Conservation (phyloP, 164 flowering plant genomes). For the Stephania japonica region DNA sequence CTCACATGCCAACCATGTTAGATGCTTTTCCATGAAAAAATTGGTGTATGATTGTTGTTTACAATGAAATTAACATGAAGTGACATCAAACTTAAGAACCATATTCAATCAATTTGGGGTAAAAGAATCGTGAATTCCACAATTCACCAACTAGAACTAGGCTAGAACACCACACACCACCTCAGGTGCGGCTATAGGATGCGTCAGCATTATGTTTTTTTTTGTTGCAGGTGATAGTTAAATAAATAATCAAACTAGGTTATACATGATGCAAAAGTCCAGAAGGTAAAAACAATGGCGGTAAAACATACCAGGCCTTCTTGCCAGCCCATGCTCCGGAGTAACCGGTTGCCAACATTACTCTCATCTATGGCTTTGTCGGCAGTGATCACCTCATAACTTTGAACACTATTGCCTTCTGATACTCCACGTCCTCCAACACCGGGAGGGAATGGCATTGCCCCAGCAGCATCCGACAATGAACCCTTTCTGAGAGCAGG, state of each 20-base stretch:
- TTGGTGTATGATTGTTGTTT: neutral
- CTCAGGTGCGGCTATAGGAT: neutral
- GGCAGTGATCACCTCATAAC: slow-evolving; percentile 81
- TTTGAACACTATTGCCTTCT: slow-evolving; percentile 32
- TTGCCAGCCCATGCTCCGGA: slow-evolving; percentile 99
- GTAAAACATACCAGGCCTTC: slow-evolving; percentile 79
- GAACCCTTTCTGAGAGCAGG: slow-evolving; percentile 50
- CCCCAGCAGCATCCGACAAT: slow-evolving; percentile 34
- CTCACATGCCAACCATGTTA: neutral
- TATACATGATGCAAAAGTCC: neutral
- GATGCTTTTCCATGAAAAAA: neutral
- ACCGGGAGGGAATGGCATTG: slow-evolving; percentile 98
- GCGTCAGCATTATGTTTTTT: neutral
- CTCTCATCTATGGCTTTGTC: slow-evolving; percentile 89
- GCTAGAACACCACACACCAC: neutral
- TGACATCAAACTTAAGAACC: too few relatives aligned
- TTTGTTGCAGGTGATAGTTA: neutral
- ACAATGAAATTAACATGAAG: too few relatives aligned
- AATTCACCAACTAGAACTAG: too few relatives aligned
- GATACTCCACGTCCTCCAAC: slow-evolving; percentile 69
- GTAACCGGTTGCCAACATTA: slow-evolving; percentile 96
- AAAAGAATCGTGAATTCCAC: too few relatives aligned
- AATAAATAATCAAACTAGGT: neutral
- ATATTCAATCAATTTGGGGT: too few relatives aligned
- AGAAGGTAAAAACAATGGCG: slow-evolving; percentile 1